Base-by-base conservation (phyloP, 768 basidiomycete genomes). In the Russula ochroleuca region DNA sequence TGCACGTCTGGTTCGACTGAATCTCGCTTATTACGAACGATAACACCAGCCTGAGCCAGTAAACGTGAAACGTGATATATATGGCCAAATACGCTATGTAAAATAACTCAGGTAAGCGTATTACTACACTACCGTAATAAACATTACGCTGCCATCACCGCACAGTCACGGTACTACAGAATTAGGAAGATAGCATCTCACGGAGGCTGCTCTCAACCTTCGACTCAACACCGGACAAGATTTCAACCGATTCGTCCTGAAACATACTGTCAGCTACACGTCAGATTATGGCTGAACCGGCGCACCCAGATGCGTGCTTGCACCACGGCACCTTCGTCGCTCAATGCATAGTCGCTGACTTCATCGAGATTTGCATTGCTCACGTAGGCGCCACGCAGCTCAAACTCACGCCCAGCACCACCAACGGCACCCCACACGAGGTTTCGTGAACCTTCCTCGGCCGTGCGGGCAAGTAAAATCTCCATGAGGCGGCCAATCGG, bases 381-480 rank as follows among this genome's bases (percentile, higher is more conserved):
- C 54, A 57, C 59, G 15, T 57, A 65, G 14, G 7, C 59, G 1
- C 64, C 64, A 7, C 64, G 59, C 23, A 61, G 23, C 19, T 61
- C 59, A 10, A 31, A 56, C 38, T 65, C 64, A 17, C 59, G 63
- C 31, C 59, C 63, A 1, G 40, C 19, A 37, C 48, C 59, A 17
- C 64, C 64, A 23, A 65, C 21, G n/a, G 64, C 59, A 37, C 59
- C 64, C 64, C 64, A 65, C 25, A 65, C n/a, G 7, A 65, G 48
- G 38, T 65, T 54, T 45, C 64, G 53, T 45, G 64, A 65, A 2
- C 64, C 64, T 38, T 61, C 23, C 15, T 65, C 64, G 14, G 40
- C 43, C 21, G 64, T 61, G 35, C 64, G 64, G 13, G 53, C 64
- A 9, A 65, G 19, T 1, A 61, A 7, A 9, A 5, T 8, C 9